phyloP scores from a whole-genome alignment of 345 rosid genomes.

The Heritiera littoralis region DNA sequence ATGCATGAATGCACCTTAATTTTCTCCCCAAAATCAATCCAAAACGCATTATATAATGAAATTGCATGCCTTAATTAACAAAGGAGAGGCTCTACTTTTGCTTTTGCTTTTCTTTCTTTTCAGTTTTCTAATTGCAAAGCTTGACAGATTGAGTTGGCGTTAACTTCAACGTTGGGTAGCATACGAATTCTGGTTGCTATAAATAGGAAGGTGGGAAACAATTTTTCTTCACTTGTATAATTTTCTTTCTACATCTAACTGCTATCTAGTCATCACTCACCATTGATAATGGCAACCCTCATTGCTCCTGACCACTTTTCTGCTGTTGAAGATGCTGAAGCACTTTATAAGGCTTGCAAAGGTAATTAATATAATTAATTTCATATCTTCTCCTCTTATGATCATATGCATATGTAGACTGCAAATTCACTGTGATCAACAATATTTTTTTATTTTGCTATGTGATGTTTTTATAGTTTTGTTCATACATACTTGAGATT shows the following conservation, averaged over 20 bases:
- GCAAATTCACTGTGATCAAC: neutral
- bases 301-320: conserved; percentile 38
- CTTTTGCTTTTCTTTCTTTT: neutral
- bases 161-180: conserved; percentile 18
- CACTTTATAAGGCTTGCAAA: conserved; percentile 39
- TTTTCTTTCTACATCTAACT: neutral
- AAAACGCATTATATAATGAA: neutral
- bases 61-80: neutral
- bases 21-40: neutral
- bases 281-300: conserved; percentile 39
- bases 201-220: neutral
- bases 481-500: no score
- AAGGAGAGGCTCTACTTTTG: neutral
- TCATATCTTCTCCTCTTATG: neutral
- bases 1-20: neutral
- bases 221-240: neutral
- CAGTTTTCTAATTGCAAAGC: neutral
- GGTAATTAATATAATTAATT: conserved; percentile 15
- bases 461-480: no score
- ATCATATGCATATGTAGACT: neutral
- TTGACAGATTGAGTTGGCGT: conserved; percentile 7
- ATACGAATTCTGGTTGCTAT: neutral
- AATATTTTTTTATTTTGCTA: no score
- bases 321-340: conserved; percentile 43
- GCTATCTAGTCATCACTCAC: no score